A percentile compares a stretch with the other conserved stretches of the same genome.
These are phyloP conservation scores for Ophiostoma populinum DNA, from an alignment of 2,329 filamentous ascomycete species.

Conservation along the genomic window DNA sequence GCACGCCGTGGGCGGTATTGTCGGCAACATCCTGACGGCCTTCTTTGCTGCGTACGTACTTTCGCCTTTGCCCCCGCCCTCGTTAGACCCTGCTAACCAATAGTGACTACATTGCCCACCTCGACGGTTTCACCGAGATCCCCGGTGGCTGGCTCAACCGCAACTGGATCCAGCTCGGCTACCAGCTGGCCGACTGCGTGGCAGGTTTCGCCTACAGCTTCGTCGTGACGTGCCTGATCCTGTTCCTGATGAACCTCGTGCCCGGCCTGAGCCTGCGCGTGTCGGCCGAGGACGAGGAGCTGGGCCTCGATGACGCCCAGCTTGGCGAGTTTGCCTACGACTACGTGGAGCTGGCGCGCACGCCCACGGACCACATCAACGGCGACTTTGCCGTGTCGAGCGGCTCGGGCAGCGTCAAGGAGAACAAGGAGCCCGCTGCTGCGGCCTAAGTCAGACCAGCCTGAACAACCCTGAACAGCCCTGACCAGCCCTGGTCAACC, in stretches of 20 bases:
- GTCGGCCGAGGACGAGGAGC: constrained; percentile 59
- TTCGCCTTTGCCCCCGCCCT: too few relatives aligned
- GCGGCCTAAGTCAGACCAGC: constrained; percentile 2
- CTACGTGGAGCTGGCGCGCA: constrained; percentile 64
- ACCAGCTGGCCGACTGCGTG: constrained; percentile 69
- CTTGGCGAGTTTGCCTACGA: constrained; percentile 94
- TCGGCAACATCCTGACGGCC: constrained; percentile 63
- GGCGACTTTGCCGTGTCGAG: constrained; percentile 6
- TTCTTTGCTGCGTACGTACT: constrained; percentile 52
- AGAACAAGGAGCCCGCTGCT: constrained; percentile 7
- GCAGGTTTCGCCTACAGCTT: constrained; percentile 66
- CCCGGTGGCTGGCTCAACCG: constrained; percentile 67
- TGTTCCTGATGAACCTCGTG: constrained; percentile 64
- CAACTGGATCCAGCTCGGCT: constrained; percentile 68
- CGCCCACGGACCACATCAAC: constrained; percentile 6
- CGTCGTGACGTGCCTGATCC: constrained; percentile 56
- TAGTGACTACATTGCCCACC: constrained; percentile 57
- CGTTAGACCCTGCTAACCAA: not conserved
- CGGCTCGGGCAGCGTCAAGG: constrained; percentile 6
- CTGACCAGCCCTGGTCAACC: too few relatives aligned
- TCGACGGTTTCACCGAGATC: constrained; percentile 54
- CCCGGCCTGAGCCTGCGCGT: constrained; percentile 61
- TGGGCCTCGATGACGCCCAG: constrained; percentile 78
- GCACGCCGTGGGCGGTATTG: constrained; percentile 59
- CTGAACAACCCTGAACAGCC: too few relatives aligned